Evolutionary conservation across 2,329 filamentous ascomycete genomes (phyloP).

Genomic region (Arthrobotrys musiformis): DNA sequence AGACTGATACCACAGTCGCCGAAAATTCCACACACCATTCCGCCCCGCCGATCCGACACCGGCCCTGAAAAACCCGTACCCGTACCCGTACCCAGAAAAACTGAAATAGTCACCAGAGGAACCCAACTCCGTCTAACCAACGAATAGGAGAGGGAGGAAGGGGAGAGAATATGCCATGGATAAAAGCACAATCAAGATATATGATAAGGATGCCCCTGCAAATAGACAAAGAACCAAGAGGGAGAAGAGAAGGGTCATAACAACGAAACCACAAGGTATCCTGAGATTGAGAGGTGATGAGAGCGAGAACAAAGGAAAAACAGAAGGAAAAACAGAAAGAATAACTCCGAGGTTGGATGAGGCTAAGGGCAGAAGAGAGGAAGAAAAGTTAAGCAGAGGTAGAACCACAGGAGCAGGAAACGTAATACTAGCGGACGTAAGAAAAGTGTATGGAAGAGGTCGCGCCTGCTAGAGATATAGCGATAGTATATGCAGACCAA

Average conservation of each 20-base stretch:
- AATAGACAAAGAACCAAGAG: background rate
- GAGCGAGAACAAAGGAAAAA: background rate
- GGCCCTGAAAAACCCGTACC: background rate
- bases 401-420: background rate
- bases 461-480: background rate
- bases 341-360: slow-evolving; percentile 3
- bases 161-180: background rate
- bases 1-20: background rate
- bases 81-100: background rate
- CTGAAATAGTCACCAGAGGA: background rate
- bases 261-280: background rate
- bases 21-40: background rate
- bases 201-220: background rate
- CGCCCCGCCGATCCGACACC: background rate
- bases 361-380: slow-evolving; percentile 6
- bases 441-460: background rate
- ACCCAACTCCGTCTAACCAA: slow-evolving; percentile 16
- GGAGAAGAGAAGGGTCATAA: background rate
- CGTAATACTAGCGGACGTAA: background rate
- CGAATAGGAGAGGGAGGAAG: background rate
- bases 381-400: background rate
- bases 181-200: slow-evolving; percentile 4
- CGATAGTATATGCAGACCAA: background rate
- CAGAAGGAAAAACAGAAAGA: background rate
- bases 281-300: background rate